Evolutionary conservation across 345 rosid species (phyloP), one percentile per base, ranked within the genome.

Genomic region (Brassica carinata): DNA sequence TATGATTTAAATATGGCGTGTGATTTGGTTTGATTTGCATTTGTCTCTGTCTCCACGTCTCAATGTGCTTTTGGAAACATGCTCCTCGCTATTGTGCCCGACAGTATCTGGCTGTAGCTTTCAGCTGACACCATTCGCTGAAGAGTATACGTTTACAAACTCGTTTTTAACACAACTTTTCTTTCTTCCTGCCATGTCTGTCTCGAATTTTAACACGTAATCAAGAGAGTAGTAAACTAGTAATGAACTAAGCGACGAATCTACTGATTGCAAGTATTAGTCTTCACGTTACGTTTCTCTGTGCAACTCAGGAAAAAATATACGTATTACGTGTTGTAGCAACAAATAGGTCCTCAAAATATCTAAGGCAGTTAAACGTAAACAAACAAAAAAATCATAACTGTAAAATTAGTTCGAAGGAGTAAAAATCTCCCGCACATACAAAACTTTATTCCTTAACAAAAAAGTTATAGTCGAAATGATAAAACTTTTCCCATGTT

Each of bases 61-160:
- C 59, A 69, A 0, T 15, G 17, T 34, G 18, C 23, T 64, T 67
- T 67, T 58, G 61, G 18, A 76, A 68, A 58, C 68, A 74, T 38
- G 68, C 5, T 38, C 61, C 30, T 76, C 18, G 71, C 51, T 33
- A 19, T 55, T 23, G 10, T 26, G 13, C 8, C 63, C 19, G 33
- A 14, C 33, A 7, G 63, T 19, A 43, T 61, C 69, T 69, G 74
- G 7, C 30, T 19, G 33, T 61, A 7, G 36, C 45, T 57, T 31
- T 18, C 70, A 64, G 11, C 17, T 53, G 55, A 53, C 34, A 15
- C 34, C 17, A 8, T 6, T 7, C 14, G 8, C 23, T 58, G 13
- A 29, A 13, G 27, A 27, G 1, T 15, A 15, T 38, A 57, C 31
- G 30, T 57, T 76, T 26, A n/a, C 30, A 4, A 38, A 57, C 5